phyloP scores from a whole-genome alignment of 1,139 yeast species.

The Zygotorulaspora mrakii region DNA sequence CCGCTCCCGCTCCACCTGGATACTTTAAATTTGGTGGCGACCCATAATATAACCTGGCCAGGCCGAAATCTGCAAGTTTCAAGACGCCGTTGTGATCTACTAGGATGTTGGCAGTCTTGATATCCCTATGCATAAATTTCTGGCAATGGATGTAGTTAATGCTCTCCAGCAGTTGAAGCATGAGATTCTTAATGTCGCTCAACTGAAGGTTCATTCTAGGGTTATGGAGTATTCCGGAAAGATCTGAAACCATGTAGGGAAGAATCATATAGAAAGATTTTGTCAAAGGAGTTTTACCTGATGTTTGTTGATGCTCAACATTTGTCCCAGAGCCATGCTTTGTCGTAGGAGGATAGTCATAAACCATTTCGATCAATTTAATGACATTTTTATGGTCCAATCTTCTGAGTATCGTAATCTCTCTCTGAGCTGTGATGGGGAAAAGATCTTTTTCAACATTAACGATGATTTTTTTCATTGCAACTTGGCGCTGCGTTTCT shows the following conservation, averaged over 20 bases:
- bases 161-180: constrained; percentile 75
- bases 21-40: constrained; percentile 51
- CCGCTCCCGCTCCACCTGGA: constrained; percentile 63
- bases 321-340: constrained; percentile 38
- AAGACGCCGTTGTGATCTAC: constrained; percentile 72
- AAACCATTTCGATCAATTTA: constrained; percentile 77
- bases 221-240: constrained; percentile 88
- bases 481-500: constrained; percentile 57
- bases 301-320: constrained; percentile 34
- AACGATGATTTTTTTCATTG: constrained; percentile 77
- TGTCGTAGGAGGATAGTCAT: constrained; percentile 48
- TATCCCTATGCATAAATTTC: constrained; percentile 78
- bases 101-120: constrained; percentile 88
- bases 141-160: constrained; percentile 74
- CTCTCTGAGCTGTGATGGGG: constrained; percentile 94
- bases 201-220: constrained; percentile 60
- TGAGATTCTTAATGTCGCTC: constrained; percentile 76
- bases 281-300: constrained; percentile 20
- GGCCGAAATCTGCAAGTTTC: constrained; percentile 90
- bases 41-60: constrained; percentile 80
- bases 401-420: constrained; percentile 75
- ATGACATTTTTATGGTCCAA: constrained; percentile 69
- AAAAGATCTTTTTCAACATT: constrained; percentile 88
- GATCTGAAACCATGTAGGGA: constrained; percentile 90
- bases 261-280: constrained; percentile 74